Evolutionary conservation across 1,139 yeast species (phyloP).

Genomic region (Diutina mesorugosa): DNA sequence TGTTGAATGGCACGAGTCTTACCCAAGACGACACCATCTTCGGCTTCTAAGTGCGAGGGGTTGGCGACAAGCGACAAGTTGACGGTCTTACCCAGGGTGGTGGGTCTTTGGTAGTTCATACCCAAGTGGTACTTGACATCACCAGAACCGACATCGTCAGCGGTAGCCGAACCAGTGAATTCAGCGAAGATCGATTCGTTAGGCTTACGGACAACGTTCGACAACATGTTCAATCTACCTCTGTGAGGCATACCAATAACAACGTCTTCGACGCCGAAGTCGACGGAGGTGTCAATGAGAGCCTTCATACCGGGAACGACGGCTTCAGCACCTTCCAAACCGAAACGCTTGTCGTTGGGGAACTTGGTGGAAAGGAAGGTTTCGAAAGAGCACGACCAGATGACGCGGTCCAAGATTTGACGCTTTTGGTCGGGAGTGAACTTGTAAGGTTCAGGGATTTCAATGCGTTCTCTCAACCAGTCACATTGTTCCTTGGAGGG

Average conservation of each 20-base stretch:
- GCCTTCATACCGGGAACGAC: slow-evolving; percentile 96
- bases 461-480: slow-evolving; percentile 95
- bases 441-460: slow-evolving; percentile 79
- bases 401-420: slow-evolving; percentile 89
- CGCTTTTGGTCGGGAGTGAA: slow-evolving; percentile 85
- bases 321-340: slow-evolving; percentile 96
- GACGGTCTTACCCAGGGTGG: slow-evolving; percentile 95
- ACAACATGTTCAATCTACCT: slow-evolving; percentile 95
- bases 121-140: slow-evolving; percentile 99
- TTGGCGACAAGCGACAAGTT: slow-evolving; percentile 93
- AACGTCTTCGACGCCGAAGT: slow-evolving; percentile 85
- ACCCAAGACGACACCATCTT: slow-evolving; percentile 97
- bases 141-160: slow-evolving; percentile 82
- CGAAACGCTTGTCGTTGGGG: slow-evolving; percentile 98
- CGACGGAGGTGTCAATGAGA: slow-evolving; percentile 86
- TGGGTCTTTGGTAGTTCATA: slow-evolving; percentile 98
- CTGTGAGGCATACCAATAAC: slow-evolving; percentile 99
- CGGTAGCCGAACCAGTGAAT: slow-evolving; percentile 79
- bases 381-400: slow-evolving; percentile 95
- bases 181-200: slow-evolving; percentile 95
- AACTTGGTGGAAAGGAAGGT: slow-evolving; percentile 84
- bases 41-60: slow-evolving; percentile 98
- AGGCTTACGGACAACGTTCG: slow-evolving; percentile 97
- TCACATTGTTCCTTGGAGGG: slow-evolving; percentile 94
- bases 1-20: slow-evolving; percentile 95